phyloP scores from a whole-genome alignment of 2,329 filamentous ascomycete species.

The Orbilia ellipsospora region DNA sequence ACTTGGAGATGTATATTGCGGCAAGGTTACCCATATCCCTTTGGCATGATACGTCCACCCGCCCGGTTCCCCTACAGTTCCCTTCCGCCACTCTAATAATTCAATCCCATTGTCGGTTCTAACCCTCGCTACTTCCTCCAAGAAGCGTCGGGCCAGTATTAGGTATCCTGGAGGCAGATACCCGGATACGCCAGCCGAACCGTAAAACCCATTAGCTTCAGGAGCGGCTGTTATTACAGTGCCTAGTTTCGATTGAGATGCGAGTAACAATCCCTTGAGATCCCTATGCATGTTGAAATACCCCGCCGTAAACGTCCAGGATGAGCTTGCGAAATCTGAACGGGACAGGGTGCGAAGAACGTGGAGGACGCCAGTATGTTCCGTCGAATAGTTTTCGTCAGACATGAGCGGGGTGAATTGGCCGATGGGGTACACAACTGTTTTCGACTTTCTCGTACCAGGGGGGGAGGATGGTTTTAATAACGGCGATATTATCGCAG shows the following conservation, averaged over 20 bases:
- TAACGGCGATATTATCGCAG: slow-evolving; percentile 73
- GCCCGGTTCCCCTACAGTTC: slow-evolving; percentile 79
- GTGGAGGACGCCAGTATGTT: slow-evolving; percentile 81
- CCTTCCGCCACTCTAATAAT: slow-evolving; percentile 87
- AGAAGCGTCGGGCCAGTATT: slow-evolving; percentile 82
- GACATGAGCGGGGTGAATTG: slow-evolving; percentile 87
- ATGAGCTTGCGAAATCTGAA: slow-evolving; percentile 71
- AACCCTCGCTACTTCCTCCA: slow-evolving; percentile 71
- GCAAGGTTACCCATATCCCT: slow-evolving; percentile 87
- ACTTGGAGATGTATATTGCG: slow-evolving; percentile 73
- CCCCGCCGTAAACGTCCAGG: slow-evolving; percentile 96
- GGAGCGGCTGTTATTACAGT: slow-evolving; percentile 93
- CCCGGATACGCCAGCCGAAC: slow-evolving; percentile 85
- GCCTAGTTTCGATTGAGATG: slow-evolving; percentile 75
- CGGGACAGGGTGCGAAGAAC: slow-evolving; percentile 75
- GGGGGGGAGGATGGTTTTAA: slow-evolving; percentile 67
- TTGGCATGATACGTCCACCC: slow-evolving; percentile 99
- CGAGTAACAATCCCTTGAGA: slow-evolving; percentile 81
- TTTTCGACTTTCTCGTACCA: slow-evolving; percentile 67
- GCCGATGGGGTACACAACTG: slow-evolving; percentile 83
- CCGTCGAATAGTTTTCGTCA: slow-evolving; percentile 80
- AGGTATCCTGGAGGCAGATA: slow-evolving; percentile 94
- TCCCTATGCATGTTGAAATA: slow-evolving; percentile 97
- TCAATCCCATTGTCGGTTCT: slow-evolving; percentile 71
- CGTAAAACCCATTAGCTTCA: slow-evolving; percentile 94